These are phyloP conservation scores for Cercophora scortea DNA, from an alignment of 495 filamentous ascomycete genomes.

Conservation along the genomic window DNA sequence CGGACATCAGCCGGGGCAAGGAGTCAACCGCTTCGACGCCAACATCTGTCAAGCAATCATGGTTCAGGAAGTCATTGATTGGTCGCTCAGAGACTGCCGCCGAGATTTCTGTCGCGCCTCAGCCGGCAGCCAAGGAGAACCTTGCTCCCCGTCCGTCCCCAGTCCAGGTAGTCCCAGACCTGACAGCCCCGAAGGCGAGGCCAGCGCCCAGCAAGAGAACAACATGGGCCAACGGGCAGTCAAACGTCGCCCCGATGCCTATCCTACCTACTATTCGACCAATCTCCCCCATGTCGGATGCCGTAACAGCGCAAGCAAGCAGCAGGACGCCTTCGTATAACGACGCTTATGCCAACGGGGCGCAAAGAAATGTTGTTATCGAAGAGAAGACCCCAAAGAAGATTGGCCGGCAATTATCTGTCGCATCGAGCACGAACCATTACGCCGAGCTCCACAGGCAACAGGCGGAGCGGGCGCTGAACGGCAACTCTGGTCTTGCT, in stretches of 20 bases:
- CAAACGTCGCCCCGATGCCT: constrained; percentile 89
- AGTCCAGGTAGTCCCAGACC: constrained; percentile 48
- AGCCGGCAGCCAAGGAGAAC: constrained; percentile 15
- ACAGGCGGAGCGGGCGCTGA: constrained; percentile 85
- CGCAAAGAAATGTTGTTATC: constrained; percentile 19
- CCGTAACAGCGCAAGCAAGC: constrained; percentile 80
- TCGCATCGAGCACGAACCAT: constrained; percentile 89
- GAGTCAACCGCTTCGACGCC: constrained; percentile 58
- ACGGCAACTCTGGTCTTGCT: constrained; percentile 62
- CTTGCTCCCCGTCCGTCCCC: constrained; percentile 38
- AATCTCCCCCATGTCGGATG: constrained; percentile 86
- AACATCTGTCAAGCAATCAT: constrained; percentile 77
- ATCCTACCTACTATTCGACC: constrained; percentile 95
- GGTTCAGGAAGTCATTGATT: constrained; percentile 92
- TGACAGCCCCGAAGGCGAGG: constrained; percentile 46
- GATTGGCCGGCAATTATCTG: constrained; percentile 89
- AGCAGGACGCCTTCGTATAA: constrained; percentile 40
- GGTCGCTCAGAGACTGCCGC: constrained; percentile 42
- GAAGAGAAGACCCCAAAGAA: constrained; percentile 79
- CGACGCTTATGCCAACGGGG: constrained; percentile 30
- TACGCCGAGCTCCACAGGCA: constrained; percentile 79
- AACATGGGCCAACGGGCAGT: constrained; percentile 75
- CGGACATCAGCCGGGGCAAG: constrained; percentile 59
- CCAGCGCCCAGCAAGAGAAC: constrained; percentile 63
- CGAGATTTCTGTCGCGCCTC: constrained; percentile 23